Base-by-base conservation (phyloP, 495 filamentous ascomycete genomes). In the Neurospora sp. region DNA sequence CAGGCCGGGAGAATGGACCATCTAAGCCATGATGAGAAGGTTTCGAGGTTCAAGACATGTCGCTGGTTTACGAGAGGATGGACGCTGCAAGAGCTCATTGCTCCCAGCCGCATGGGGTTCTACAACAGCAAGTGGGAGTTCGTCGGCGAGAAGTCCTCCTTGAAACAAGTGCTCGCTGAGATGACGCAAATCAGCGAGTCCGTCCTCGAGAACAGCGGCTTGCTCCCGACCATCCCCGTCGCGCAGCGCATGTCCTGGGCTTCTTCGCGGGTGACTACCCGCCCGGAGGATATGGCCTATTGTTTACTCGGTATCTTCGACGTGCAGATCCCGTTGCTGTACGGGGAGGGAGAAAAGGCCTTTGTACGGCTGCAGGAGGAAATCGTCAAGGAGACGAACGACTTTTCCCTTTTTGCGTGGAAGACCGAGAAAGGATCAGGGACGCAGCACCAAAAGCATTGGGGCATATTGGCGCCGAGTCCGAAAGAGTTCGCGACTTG, bases 1-100 rank as follows among this genome's bases (percentile, higher is more conserved):
- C 41, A n/a, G 7, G 16, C 47, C 3, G n/a, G 14, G 0, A 14
- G 69, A 12, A 53, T n/a, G 27, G 59, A 38, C 40, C 35, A 27
- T 12, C 47, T 39, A 14, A 9, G 18, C 16, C 47, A 35, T 5
- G 12, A 31, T 0, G 39, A 41, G 5, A 39, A 31, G 27, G 65
- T 37, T 6, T 20, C 22, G 4, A 41, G 37, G 8, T 45, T 12
- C 37, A 14, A 4, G 40, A 69, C 35, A 20, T 78, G 80, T 71
- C 74, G 74, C n/a, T 82, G 81, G 80, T 83, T 80, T 22, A 80
- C 74, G 0, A 42, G 80, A 35, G 80, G 82, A n/a, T 82, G 79
- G 79, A 82, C 81, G 1, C 70, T 84, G 12, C 82, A 85, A 59
- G 82, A 85, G 69, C 74, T 85, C 0, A 73, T 84, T 9, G 83